Conservation (phyloP, 2,329 filamentous ascomycete genomes). For the Xenosphaeropsis pyriputrescens region DNA sequence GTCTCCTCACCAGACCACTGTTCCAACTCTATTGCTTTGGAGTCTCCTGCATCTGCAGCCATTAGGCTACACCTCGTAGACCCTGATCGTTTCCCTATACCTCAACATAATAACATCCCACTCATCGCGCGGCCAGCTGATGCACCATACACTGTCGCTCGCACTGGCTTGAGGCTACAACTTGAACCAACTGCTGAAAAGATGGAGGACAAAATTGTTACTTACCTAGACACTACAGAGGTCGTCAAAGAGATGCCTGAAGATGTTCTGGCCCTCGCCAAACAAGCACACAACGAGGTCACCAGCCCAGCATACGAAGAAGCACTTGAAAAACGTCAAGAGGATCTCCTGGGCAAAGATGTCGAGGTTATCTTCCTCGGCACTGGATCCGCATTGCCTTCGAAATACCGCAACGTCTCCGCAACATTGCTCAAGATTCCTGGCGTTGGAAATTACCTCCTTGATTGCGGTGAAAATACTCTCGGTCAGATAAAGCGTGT, state of each 20-base stretch:
- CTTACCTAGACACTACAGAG: constrained; percentile 30
- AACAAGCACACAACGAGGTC: constrained; percentile 25
- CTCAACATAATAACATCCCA: constrained; percentile 40
- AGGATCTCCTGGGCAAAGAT: constrained; percentile 58
- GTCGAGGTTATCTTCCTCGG: constrained; percentile 77
- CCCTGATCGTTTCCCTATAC: constrained; percentile 55
- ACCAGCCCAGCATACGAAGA: constrained; percentile 28
- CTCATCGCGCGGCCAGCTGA: too few relatives aligned
- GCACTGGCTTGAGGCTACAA: constrained; percentile 5
- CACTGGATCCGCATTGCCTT: constrained; percentile 80
- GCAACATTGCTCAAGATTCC: constrained; percentile 75
- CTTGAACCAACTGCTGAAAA: constrained; percentile 14
- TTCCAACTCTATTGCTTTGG: constrained; percentile 60
- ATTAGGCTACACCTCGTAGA: constrained; percentile 62
- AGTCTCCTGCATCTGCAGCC: constrained; percentile 50
- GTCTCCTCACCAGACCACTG: constrained; percentile 62
- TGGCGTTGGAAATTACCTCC: constrained; percentile 71
- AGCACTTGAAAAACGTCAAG: constrained; percentile 34
- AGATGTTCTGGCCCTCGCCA: constrained; percentile 38
- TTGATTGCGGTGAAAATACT: constrained; percentile 89
- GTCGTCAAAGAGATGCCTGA: constrained; percentile 22
- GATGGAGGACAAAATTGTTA: constrained; percentile 29
- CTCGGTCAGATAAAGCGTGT: constrained; percentile 72
- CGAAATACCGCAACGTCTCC: constrained; percentile 92
- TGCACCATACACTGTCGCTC: constrained; percentile 3